phyloP scores from a whole-genome alignment of 441 rosid species.

The Geranium incanum region DNA sequence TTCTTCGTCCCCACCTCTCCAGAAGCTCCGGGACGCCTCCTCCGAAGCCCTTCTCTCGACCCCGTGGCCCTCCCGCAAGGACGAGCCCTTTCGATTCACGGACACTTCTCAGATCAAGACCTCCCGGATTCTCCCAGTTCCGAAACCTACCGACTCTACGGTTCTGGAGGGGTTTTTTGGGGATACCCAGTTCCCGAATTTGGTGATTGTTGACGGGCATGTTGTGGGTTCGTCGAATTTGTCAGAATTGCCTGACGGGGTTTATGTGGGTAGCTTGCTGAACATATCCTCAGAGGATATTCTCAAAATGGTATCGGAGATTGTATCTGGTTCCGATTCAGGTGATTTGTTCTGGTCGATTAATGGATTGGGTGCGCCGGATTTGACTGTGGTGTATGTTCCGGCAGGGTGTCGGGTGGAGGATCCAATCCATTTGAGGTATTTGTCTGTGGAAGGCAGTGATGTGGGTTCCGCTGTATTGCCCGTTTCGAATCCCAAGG shows the following conservation, averaged over 20 bases:
- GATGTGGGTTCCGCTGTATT: slow-evolving; percentile 45
- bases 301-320: slow-evolving; percentile 36
- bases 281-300: slow-evolving; percentile 33
- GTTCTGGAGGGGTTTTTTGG: slow-evolving; percentile 14
- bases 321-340: slow-evolving; percentile 44
- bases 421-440: slow-evolving; percentile 58
- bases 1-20: slow-evolving; percentile 42
- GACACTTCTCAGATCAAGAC: slow-evolving; percentile 61
- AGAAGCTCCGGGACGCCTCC: slow-evolving; percentile 56
- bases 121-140: slow-evolving; percentile 53
- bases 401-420: slow-evolving; percentile 64
- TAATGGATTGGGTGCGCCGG: slow-evolving; percentile 85
- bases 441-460: slow-evolving; percentile 52
- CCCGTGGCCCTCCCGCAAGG: slow-evolving; percentile 81
- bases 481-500: slow-evolving; percentile 86
- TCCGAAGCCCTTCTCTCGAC: slow-evolving; percentile 62
- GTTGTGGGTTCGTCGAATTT: slow-evolving; percentile 38
- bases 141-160: slow-evolving; percentile 36
- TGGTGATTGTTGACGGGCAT: slow-evolving; percentile 67
- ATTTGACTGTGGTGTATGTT: slow-evolving; percentile 69
- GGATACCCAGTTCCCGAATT: slow-evolving; percentile 38
- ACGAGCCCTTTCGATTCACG: slow-evolving; percentile 78
- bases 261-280: slow-evolving; percentile 60
- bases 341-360: slow-evolving; percentile 86
- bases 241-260: slow-evolving; percentile 57